These are phyloP conservation scores for Mycena galopus DNA, from an alignment of 768 basidiomycete species.

Conservation along the genomic window DNA sequence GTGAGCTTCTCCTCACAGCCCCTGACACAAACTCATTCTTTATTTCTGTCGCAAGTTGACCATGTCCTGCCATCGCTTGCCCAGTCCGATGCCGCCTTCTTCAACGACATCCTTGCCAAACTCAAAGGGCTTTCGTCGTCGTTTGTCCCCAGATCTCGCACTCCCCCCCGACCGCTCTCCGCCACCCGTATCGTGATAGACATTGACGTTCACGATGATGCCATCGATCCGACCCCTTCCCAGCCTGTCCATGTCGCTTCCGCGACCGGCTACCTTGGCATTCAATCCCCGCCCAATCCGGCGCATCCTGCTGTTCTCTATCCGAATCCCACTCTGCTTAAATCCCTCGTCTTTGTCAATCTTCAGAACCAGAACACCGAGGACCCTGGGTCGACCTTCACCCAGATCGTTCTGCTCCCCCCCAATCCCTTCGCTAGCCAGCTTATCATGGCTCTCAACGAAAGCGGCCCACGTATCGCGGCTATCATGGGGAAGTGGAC, in stretches of 20 bases:
- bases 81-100: not conserved
- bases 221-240: not conserved
- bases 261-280: not conserved
- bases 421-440: not conserved
- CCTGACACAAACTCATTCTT: no score
- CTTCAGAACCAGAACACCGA: not conserved
- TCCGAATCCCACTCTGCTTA: not conserved
- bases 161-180: not conserved
- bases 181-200: not conserved
- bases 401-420: not conserved
- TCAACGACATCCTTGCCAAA: not conserved
- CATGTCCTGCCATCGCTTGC: not conserved
- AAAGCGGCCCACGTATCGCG: not conserved
- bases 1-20: not conserved
- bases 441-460: not conserved
- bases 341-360: not conserved
- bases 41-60: not conserved
- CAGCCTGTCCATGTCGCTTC: no score
- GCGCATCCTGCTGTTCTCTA: not conserved
- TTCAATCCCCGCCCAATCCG: not conserved
- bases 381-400: not conserved
- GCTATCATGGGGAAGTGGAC: not conserved
- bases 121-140: conserved; percentile 35
- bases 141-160: not conserved
- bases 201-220: not conserved